phyloP scores from a whole-genome alignment of 345 rosid species.

The Salix arbutifolia region DNA sequence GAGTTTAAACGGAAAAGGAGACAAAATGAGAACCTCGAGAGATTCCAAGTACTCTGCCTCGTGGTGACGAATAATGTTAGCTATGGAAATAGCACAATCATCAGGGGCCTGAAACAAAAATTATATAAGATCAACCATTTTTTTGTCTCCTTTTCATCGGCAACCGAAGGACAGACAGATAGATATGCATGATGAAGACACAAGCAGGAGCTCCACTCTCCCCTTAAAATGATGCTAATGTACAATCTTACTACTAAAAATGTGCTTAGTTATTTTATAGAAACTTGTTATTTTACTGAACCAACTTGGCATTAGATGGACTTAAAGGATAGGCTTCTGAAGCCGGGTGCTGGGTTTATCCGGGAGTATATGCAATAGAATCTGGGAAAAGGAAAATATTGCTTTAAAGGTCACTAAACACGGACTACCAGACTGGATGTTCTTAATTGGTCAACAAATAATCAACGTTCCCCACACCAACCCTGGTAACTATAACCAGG shows the following conservation, averaged over 20 bases:
- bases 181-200: background rate
- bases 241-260: background rate
- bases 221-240: background rate
- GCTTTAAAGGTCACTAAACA: background rate
- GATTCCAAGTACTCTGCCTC: slow-evolving; percentile 85
- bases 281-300: background rate
- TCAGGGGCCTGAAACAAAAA: slow-evolving; percentile 68
- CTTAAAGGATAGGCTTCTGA: background rate
- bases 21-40: slow-evolving; percentile 58
- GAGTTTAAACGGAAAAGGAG: slow-evolving; percentile 1
- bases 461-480: background rate
- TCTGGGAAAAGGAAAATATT: background rate
- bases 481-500: background rate
- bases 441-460: background rate
- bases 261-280: background rate
- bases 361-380: background rate
- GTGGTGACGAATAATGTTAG: slow-evolving; percentile 72
- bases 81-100: slow-evolving; percentile 65
- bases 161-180: background rate
- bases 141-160: background rate
- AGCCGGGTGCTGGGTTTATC: background rate
- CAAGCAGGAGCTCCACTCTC: background rate
- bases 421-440: background rate
- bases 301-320: background rate
- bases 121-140: slow-evolving; percentile 2